Percentiles rank a stretch among this genome's conserved stretches.
phyloP scores from a whole-genome alignment of 2,329 filamentous ascomycete genomes.

The Paraphaeosphaeria sporulosa region DNA sequence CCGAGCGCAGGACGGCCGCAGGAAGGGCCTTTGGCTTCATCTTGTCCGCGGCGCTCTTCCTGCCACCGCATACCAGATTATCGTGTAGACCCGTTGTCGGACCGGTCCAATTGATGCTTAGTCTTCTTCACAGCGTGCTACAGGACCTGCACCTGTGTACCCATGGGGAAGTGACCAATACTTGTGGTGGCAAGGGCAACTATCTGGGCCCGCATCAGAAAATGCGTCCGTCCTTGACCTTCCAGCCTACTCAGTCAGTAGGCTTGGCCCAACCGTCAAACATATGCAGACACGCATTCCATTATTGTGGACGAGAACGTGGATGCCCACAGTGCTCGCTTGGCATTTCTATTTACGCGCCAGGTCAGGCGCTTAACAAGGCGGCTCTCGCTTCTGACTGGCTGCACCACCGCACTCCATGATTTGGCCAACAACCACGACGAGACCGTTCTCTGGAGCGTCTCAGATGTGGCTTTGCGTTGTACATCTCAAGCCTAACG shows the following conservation, averaged over 20 bases:
- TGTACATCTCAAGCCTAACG: slow-evolving; percentile 44
- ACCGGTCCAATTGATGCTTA: not conserved
- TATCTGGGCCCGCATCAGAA: not conserved
- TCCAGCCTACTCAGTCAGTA: not conserved
- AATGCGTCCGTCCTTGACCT: not conserved
- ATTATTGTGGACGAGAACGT: not conserved
- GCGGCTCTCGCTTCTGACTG: slow-evolving; percentile 35
- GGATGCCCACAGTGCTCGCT: not conserved
- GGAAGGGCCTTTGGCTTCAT: not conserved
- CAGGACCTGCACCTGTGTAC: not conserved
- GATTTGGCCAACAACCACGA: slow-evolving; percentile 38
- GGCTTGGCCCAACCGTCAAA: not conserved
- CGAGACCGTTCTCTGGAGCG: slow-evolving; percentile 41
- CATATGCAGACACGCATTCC: not conserved
- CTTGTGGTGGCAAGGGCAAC: not conserved
- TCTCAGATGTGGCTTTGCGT: slow-evolving; percentile 46
- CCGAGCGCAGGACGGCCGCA: not conserved
- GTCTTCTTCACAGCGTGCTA: no score
- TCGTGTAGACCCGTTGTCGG: not conserved
- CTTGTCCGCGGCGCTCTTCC: not conserved
- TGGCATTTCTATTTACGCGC: slow-evolving; percentile 32
- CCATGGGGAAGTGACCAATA: not conserved
- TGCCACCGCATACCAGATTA: slow-evolving; percentile 3
- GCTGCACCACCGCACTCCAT: slow-evolving; percentile 26
- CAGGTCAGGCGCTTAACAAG: slow-evolving; percentile 34